Evolutionary conservation across 768 basidiomycete genomes (phyloP), one percentile per base, ranked within the genome.

Genomic region (Galerina marginata): DNA sequence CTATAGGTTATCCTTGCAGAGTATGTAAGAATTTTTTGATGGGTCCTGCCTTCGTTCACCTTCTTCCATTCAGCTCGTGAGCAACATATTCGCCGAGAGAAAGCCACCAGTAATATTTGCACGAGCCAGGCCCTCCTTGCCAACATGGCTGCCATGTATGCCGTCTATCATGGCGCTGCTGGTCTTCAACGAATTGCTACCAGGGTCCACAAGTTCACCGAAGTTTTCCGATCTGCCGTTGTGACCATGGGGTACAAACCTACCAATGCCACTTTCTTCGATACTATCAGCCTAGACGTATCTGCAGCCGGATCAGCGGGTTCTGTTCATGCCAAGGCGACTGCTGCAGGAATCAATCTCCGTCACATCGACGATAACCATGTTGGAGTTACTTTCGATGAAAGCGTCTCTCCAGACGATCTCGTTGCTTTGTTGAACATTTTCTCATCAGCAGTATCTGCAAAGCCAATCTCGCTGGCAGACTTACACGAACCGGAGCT

Each of bases 111-210:
- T 70, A 99, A 99, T 71, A 97, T 99, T 60, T 99, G 97, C 72
- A 99, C 97, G 6, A 93, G 92, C 65, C 96, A 99, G 76, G 97
- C 95, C 0, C 86, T 99, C 15, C 90, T 99, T 26, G 97, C 97
- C 16, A 99, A 99, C 77, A 98, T 98, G 94, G 94, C 97, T 16
- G 95, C 96, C 38, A 98, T 99, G 96, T 95, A 95, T 71, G 95
- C 95, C 6, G 87, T 98, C 20, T 99, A 97, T 73, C 97, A 99
- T 70, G 97, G 97, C 10, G 92, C 97, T 0, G 82, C 80, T 45
- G 95, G 96, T 58, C 82, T 99, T 29, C 79, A 81, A 59, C 86
- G 86, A 47, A 98, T 99, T 63, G 95, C 95, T 16, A 80, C 84
- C 71, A 94, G 92, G 76, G 92, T 98, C n/a, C 95, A 99, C 73